These are phyloP conservation scores for Phytophthora sansomeana DNA, from an alignment of 352 stramenopile genomes.

Conservation along the genomic window DNA sequence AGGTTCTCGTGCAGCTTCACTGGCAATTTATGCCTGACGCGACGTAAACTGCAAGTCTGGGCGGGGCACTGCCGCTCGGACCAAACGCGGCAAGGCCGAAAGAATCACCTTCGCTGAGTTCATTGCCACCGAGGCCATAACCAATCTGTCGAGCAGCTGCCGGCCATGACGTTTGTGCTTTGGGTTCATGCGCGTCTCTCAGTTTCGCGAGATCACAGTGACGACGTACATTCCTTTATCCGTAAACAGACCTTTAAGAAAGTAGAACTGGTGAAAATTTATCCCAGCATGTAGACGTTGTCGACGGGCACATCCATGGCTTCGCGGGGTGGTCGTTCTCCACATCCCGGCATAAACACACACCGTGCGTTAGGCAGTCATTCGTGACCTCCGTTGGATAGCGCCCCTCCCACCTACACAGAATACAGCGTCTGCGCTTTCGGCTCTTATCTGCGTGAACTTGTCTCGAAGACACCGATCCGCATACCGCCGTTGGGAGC, in stretches of 20 bases:
- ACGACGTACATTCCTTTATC: not conserved
- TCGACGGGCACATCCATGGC: conserved; percentile 1
- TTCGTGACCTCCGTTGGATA: conserved; percentile 12
- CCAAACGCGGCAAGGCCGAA: too few relatives aligned
- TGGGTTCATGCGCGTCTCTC: not conserved
- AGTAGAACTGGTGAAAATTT: conserved; percentile 14
- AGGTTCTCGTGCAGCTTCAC: too few relatives aligned
- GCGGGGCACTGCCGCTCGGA: too few relatives aligned
- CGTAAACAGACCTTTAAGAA: conserved; percentile 5
- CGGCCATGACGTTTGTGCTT: not conserved
- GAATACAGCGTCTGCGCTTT: too few relatives aligned
- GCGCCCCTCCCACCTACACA: conserved; percentile 2
- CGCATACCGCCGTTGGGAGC: too few relatives aligned
- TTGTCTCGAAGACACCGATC: too few relatives aligned
- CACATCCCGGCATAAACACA: conserved; percentile 6
- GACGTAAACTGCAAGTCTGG: too few relatives aligned
- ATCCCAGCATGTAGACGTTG: conserved; percentile 6
- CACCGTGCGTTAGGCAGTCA: conserved; percentile 4
- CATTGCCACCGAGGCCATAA: too few relatives aligned
- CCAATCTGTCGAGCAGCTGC: not conserved
- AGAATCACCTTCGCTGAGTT: too few relatives aligned
- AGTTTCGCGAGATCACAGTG: not conserved
- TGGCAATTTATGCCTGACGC: too few relatives aligned
- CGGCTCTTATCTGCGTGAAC: too few relatives aligned
- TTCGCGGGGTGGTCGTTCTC: not conserved